These are phyloP conservation scores for Dillenia suffruticosa DNA, from an alignment of 164 flowering plant genomes.

Conservation along the genomic window DNA sequence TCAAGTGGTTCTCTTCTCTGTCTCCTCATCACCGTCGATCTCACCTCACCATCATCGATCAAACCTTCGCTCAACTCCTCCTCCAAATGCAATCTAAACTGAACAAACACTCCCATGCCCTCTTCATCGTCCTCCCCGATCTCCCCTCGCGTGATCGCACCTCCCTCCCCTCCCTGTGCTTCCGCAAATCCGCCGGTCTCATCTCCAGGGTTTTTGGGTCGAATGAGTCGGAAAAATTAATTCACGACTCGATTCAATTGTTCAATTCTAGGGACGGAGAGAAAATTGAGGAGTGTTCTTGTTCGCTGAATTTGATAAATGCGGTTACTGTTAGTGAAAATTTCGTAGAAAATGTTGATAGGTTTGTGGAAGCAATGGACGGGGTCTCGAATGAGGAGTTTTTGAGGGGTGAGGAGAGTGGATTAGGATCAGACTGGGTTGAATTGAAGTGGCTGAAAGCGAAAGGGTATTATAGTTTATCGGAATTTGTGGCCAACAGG, in stretches of 20 bases:
- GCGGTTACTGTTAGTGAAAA: slow-evolving; percentile 55
- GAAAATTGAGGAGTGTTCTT: slow-evolving; percentile 16
- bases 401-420: slow-evolving; percentile 60
- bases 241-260: slow-evolving; percentile 37
- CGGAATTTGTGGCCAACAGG: slow-evolving; percentile 73
- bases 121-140: slow-evolving; percentile 72
- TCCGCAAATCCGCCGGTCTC: slow-evolving; percentile 63
- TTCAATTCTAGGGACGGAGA: slow-evolving; percentile 65
- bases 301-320: slow-evolving; percentile 35
- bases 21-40: slow-evolving; percentile 63
- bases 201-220: slow-evolving; percentile 43
- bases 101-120: slow-evolving; percentile 38
- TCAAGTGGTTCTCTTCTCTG: slow-evolving; percentile 86
- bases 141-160: slow-evolving; percentile 37
- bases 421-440: slow-evolving; percentile 57
- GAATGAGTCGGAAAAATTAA: slow-evolving; percentile 23
- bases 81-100: slow-evolving; percentile 54
- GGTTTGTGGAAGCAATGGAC: slow-evolving; percentile 69
- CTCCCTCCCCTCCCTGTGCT: slow-evolving; percentile 58
- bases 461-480: slow-evolving; percentile 77
- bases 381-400: slow-evolving; percentile 57
- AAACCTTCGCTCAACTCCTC: slow-evolving; percentile 43
- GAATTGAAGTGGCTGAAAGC: slow-evolving; percentile 82
- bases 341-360: slow-evolving; percentile 54
- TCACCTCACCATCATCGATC: slow-evolving; percentile 55